phyloP scores from a whole-genome alignment of 768 basidiomycete species.

The Pisolithus microcarpus region DNA sequence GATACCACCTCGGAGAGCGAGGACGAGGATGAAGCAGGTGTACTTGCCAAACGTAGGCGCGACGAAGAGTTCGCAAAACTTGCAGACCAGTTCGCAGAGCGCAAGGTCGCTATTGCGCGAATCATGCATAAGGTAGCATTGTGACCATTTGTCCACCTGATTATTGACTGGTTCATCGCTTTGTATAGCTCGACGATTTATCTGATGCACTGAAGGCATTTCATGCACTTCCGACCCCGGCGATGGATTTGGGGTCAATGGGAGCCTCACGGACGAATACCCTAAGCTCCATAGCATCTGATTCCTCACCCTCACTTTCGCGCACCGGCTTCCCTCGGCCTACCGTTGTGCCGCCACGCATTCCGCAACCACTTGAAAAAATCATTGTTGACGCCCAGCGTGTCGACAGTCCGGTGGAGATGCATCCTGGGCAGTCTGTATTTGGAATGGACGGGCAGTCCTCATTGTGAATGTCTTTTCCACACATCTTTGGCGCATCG shows the following conservation, averaged over 20 bases:
- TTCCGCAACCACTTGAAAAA: slow-evolving; percentile 6
- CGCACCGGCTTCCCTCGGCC: slow-evolving; percentile 9
- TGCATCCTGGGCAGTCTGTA: slow-evolving; percentile 11
- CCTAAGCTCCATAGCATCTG: slow-evolving; percentile 20
- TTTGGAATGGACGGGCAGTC: background rate
- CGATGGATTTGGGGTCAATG: slow-evolving; percentile 26
- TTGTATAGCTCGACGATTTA: slow-evolving; percentile 24
- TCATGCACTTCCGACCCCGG: slow-evolving; percentile 37
- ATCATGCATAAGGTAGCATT: slow-evolving; percentile 64
- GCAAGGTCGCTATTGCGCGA: slow-evolving; percentile 59
- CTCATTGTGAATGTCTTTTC: background rate
- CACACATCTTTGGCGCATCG: no score
- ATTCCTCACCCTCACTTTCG: slow-evolving; percentile 9
- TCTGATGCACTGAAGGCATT: slow-evolving; percentile 34
- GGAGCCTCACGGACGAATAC: slow-evolving; percentile 23
- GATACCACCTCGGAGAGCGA: slow-evolving; percentile 18
- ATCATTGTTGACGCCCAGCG: slow-evolving; percentile 16
- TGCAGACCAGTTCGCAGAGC: slow-evolving; percentile 59
- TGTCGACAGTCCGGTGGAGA: slow-evolving; percentile 29
- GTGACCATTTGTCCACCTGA: background rate
- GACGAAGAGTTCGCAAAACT: slow-evolving; percentile 66
- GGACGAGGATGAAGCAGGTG: slow-evolving; percentile 42
- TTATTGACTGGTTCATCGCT: background rate
- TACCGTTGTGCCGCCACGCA: slow-evolving; percentile 4
- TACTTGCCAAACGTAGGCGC: slow-evolving; percentile 45